Base-by-base conservation (phyloP, 495 filamentous ascomycete genomes). In the Thozetella sp. region DNA sequence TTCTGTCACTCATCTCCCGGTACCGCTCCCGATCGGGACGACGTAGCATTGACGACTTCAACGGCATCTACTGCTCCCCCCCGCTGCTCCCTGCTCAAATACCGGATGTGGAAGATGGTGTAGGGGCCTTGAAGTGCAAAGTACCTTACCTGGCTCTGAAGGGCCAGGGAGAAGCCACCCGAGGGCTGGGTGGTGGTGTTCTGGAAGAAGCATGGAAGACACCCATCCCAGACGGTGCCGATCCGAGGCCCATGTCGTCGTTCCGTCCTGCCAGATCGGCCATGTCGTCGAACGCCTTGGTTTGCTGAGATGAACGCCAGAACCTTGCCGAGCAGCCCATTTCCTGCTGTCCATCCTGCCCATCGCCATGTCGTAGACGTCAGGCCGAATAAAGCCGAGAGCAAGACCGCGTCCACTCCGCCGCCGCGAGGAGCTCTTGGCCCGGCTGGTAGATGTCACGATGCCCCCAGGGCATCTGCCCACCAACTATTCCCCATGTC, bases 61-160 rank as follows among this genome's bases (percentile, higher is more conserved):
- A 6, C 30, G 15, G 6, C 15, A 6, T 37, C 30, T 15, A 6
- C 15, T 15, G 30, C 30, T 37, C 30, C 30, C 30, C 30, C 6
- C 30, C 15, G 15, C 30, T 15, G 15, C 30, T 6, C 30, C 30
- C 30, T 6, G 30, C 30, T 37, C 4, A 9, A 19, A 48, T 4
- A n/a, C 9, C 43, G 43, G 3, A 11, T 15, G 43, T 4, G 43
- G 43, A n/a, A 48, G 43, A 20, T 48, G 43, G 9, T 19, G 43
- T 10, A 48, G 43, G 43, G 20, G n/a, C 43, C 9, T 48, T 48
- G 43, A 48, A 48, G 43, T 48, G 43, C 43, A 48, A 48, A 48
- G 43, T 48, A 48, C 43, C n/a, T 11, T 48, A 48, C 43, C 43
- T 48, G 9, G 30, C 30, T 17, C 30, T 37, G 6, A 17, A 17